Evolutionary conservation across 2,329 filamentous ascomycete species (phyloP).

Genomic region (Penicillium fuscoglaucum): DNA sequence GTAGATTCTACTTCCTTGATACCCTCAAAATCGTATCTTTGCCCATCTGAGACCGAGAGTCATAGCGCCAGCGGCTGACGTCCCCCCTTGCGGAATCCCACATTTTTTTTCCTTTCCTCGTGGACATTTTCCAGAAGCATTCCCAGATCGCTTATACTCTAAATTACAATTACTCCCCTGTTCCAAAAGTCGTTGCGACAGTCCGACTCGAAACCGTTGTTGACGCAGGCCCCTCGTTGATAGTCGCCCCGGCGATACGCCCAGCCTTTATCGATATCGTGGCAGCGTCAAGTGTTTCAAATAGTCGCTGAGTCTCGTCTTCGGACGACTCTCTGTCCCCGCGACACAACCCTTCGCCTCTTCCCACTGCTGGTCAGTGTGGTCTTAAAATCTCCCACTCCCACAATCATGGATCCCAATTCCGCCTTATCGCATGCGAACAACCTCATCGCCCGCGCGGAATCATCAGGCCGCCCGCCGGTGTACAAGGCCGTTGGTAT

Average conservation of each 20-base stretch:
- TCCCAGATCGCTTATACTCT: constrained; percentile 9
- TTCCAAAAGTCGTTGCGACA: not conserved
- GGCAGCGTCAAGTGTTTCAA: constrained; percentile 24
- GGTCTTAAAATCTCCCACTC: constrained; percentile 43
- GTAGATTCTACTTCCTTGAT: not conserved
- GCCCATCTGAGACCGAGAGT: not conserved
- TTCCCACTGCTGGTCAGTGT: constrained; percentile 40
- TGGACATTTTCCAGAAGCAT: constrained; percentile 19
- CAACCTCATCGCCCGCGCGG: constrained; percentile 49
- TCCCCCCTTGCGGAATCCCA: constrained; percentile 12
- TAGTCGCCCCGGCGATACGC: constrained; percentile 11
- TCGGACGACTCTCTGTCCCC: constrained; percentile 24
- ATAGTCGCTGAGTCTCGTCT: constrained; percentile 24
- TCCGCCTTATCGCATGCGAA: constrained; percentile 38
- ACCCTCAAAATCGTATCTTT: not conserved
- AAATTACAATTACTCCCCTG: not conserved
- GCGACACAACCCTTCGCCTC: constrained; percentile 10
- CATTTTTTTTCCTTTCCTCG: constrained; percentile 8
- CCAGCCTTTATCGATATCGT: constrained; percentile 13
- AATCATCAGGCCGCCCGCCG: constrained; percentile 48
- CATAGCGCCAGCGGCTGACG: constrained; percentile 9
- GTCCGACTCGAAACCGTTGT: not conserved
- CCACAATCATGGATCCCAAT: constrained; percentile 22
- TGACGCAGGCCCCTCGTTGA: not conserved
- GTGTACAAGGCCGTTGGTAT: constrained; percentile 86